Conservation (phyloP, 164 flowering plant species). For the Chloranthus sessilifolius region DNA sequence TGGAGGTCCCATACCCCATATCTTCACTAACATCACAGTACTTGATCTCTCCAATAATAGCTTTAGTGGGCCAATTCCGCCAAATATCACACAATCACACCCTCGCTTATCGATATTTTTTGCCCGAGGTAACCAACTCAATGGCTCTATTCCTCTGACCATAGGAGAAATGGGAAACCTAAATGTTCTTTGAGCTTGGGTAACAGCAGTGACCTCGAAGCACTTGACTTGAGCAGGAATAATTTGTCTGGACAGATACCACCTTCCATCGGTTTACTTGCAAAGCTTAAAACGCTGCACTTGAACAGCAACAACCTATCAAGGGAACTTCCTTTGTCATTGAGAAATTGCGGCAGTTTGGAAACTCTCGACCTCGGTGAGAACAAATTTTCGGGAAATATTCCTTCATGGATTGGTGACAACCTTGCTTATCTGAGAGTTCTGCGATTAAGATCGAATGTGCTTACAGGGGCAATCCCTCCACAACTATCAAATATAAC, state of each 20-base stretch:
- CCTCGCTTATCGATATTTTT: too few relatives aligned
- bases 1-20: neutral
- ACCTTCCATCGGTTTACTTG: neutral
- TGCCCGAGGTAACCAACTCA: neutral
- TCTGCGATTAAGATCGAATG: constrained; percentile 2
- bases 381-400: neutral
- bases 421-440: neutral
- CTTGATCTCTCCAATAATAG: constrained; percentile 3
- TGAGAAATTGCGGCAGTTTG: neutral
- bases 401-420: constrained; percentile 3
- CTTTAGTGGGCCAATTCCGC: constrained; percentile 1
- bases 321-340: neutral
- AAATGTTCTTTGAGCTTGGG: constrained; percentile 1
- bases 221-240: constrained; percentile 8
- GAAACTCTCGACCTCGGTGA: constrained; percentile 3
- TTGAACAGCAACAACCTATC: neutral
- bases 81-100: neutral
- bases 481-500: neutral
- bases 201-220: neutral
- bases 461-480: constrained; percentile 1
- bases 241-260: neutral
- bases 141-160: constrained; percentile 4
- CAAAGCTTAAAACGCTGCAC: neutral
- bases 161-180: neutral
- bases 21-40: neutral